Base-by-base conservation (phyloP, 2,329 filamentous ascomycete genomes). In the Pseudopithomyces chartarum region DNA sequence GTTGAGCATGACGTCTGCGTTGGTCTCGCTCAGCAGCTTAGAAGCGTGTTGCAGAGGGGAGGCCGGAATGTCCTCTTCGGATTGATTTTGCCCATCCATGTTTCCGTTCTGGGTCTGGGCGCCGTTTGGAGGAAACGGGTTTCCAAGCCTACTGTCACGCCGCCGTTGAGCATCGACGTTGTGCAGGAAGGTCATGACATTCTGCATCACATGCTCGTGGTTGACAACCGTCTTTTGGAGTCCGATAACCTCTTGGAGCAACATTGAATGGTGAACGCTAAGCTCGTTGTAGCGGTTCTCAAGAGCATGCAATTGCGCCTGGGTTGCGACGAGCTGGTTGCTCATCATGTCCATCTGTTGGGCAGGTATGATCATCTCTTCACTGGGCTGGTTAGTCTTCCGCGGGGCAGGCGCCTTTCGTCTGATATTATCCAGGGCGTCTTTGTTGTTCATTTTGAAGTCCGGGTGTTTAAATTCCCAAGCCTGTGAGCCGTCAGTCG, bases 391-490 rank as follows among this genome's bases (percentile, higher is more conserved):
- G 55, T 80, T 80, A 32, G 84, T 77, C 73, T 97, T 98, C 63
- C 94, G 84, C 2, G 94, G 91, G 1, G 94, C 92, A 0, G 95
- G 95, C 2, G 95, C 94, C 79, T 99, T 99, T 66, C 95, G 85
- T 68, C 92, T 87, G 70, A 99, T 99, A 66, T 97, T 98, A 71
- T 99, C 95, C 46, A 99, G 83, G 44, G 92, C 95, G 73, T 97
- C 92, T 76, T 97, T 97, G 78, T 94, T 96, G 77, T 97, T 94
- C 63, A 90, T 89, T 67, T 92, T 90, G 80, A 99, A 99, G 69
- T 97, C 92, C 12, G 94, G 94, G 71, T 99, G 95, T 74, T 95
- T 96, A 75, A 99, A 99, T 73, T 99, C 95, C 91, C 91, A 96
- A 12, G 89, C 87, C 90, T 95, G 69, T 1, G 34, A 38, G 29